Evolutionary conservation across 495 filamentous ascomycete species (phyloP), one percentile per base, ranked within the genome.

Genomic region (Recurvomyces mirabilis): DNA sequence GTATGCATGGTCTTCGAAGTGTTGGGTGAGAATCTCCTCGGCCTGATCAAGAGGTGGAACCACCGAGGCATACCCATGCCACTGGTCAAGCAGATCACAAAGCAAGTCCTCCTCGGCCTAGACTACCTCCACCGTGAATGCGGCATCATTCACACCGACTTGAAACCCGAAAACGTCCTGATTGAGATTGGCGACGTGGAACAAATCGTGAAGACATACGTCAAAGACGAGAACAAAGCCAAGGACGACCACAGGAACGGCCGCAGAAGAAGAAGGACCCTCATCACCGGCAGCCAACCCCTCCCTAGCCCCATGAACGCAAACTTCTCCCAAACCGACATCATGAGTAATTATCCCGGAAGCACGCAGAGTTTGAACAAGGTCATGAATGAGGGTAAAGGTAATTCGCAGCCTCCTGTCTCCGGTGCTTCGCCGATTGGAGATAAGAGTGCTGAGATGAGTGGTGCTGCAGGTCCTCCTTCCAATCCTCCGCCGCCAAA

Each of bases 1-100:
- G 87, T 96, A 37, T 98, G 91, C 70, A 98, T 98, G 89, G 91
- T 98, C 4, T 98, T 98, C 54, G 91, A 98, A 62, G 91, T 98
- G 11, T 66, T 98, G 36, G 91, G 91, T 12, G 91, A 98, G 71
- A 98, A 98, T 58, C 61, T 98, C 37, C 64, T 98, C 41, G 91
- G 93, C 11, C 64, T 98, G 61, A 98, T 98, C 69, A 98, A 96
- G 73, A 78, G 82, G 45, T 98, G 91, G 84, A 95, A 96, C 54
- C 91, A 98, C 60, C 74, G 91, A 23, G 91, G 91, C 21, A 96
- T 98, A 39, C 91, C 91, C 22, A 93, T 93, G 80, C 73, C 82
- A 15, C 72, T 98, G 23, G 91, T 98, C 51, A 94, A 93, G 67
- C 91, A 98, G 63, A 98, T 98, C 64, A 89, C 93, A 2, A 98